These are phyloP conservation scores for Capsicum baccatum DNA, from an alignment of 257 asterid species.

Conservation along the genomic window DNA sequence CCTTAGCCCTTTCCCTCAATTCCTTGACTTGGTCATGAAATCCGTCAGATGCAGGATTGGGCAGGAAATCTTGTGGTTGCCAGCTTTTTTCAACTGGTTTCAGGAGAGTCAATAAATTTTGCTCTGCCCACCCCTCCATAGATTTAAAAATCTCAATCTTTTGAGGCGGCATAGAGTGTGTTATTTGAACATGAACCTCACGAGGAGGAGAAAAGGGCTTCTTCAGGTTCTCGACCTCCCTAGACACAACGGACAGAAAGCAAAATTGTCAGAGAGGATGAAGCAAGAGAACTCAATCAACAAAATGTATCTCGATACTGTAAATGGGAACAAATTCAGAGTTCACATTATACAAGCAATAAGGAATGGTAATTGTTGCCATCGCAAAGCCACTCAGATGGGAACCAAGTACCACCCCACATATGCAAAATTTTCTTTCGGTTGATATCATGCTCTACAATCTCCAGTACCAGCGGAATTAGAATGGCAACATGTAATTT, in stretches of 20 bases:
- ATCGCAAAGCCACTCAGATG: background rate
- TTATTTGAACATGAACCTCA: slow-evolving; percentile 73
- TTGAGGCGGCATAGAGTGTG: slow-evolving; percentile 83
- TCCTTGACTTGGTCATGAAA: slow-evolving; percentile 74
- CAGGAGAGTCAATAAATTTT: slow-evolving; percentile 65
- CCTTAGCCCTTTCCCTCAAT: slow-evolving; percentile 71
- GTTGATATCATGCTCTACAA: background rate
- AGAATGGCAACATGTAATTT: background rate
- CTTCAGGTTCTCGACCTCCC: slow-evolving; percentile 59
- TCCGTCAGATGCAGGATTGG: slow-evolving; percentile 81
- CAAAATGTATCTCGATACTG: background rate
- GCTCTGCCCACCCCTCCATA: slow-evolving; percentile 70
- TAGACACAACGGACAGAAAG: slow-evolving; percentile 31
- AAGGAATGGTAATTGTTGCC: background rate
- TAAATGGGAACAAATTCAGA: background rate
- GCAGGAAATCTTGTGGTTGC: slow-evolving; percentile 91
- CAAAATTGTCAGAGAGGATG: background rate
- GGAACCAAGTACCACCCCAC: background rate
- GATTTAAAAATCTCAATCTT: slow-evolving; percentile 74
- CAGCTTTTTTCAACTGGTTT: slow-evolving; percentile 85
- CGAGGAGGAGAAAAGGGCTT: slow-evolving; percentile 66
- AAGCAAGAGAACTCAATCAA: background rate
- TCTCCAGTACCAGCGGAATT: background rate
- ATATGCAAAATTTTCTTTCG: background rate
- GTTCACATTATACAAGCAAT: background rate